Conservation (phyloP, 148 eudicot genomes). For the Camellia japonica region DNA sequence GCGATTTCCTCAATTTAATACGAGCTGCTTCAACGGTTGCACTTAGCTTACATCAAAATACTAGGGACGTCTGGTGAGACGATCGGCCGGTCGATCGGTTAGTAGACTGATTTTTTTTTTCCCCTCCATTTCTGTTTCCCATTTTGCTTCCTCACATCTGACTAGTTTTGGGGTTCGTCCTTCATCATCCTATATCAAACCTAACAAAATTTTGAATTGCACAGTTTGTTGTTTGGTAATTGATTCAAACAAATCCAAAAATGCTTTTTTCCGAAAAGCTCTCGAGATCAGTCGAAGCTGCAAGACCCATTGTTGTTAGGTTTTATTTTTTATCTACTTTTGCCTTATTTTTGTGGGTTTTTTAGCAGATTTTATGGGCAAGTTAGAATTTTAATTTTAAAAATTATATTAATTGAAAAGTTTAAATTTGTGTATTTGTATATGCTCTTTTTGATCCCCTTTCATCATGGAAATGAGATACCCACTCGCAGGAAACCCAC, state of each 20-base stretch:
- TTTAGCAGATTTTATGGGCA: neutral
- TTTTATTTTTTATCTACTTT: neutral
- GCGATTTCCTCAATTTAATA: no score
- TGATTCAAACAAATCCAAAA: neutral
- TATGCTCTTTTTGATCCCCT: neutral
- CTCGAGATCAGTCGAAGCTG: neutral
- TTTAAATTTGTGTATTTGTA: neutral
- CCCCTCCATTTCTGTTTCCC: neutral
- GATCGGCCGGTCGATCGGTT: no score
- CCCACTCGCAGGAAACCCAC: neutral
- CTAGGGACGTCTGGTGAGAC: no score
- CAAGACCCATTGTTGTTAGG: neutral
- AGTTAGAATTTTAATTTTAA: neutral
- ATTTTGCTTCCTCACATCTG: neutral
- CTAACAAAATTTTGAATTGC: neutral
- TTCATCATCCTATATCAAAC: neutral
- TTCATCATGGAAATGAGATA: neutral
- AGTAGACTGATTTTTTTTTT: no score
- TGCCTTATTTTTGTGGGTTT: no score
- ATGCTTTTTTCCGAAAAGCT: neutral
- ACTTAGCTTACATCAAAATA: no score
- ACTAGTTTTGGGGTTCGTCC: neutral
- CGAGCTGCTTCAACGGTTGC: no score
- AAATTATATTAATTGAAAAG: neutral
- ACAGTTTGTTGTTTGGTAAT: neutral